A percentile compares a stretch with the other conserved stretches of the same genome.
phyloP scores from a whole-genome alignment of 345 rosid genomes.

The Sapria himalayana region DNA sequence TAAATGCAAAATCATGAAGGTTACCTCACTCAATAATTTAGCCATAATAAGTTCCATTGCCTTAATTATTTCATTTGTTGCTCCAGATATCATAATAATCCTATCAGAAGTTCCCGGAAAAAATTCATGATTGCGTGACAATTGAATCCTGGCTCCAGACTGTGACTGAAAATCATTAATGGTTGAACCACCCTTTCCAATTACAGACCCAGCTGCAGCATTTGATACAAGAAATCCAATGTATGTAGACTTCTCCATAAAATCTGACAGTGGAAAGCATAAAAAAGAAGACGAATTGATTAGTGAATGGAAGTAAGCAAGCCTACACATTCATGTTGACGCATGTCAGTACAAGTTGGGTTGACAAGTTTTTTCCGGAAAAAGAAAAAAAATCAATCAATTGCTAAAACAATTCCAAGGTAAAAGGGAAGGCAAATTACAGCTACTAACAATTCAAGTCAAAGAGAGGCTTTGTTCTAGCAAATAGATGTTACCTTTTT shows the following conservation, averaged over 20 bases:
- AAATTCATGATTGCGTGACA: not conserved
- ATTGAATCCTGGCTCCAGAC: not conserved
- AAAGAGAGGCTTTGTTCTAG: no score
- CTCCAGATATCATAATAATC: not conserved
- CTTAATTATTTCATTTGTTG: not conserved
- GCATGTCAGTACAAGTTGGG: no score
- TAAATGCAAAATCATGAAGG: not conserved
- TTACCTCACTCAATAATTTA: not conserved
- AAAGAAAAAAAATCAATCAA: no score
- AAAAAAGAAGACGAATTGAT: no score
- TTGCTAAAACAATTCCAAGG: no score
- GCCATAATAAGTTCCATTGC: not conserved
- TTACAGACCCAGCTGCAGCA: not conserved
- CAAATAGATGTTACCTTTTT: no score
- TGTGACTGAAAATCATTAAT: slow-evolving; percentile 1
- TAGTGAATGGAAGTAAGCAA: no score
- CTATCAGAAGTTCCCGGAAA: not conserved
- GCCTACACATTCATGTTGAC: no score
- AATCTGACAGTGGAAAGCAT: no score
- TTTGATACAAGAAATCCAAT: not conserved
- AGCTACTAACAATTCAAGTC: no score
- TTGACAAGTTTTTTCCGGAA: no score
- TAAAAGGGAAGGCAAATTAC: no score
- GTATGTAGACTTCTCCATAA: not conserved
- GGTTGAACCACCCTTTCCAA: not conserved